Conservation (phyloP, 306 rosid genomes). For the Potentilla sterilis region DNA sequence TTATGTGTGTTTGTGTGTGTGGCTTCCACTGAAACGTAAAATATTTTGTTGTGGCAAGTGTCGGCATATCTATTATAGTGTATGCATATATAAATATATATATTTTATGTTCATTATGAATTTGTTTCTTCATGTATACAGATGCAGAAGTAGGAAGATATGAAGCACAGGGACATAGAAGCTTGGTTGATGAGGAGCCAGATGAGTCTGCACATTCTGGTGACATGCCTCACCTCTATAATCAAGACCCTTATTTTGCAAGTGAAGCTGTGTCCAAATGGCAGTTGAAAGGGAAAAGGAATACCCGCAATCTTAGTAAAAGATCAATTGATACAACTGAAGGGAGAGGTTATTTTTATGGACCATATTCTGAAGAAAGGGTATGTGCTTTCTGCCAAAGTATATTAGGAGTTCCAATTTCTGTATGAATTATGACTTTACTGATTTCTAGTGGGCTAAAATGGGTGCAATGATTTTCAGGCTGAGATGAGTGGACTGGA, state of each 20-base stretch:
- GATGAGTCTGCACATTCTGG: conserved; percentile 63
- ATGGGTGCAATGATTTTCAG: conserved; percentile 26
- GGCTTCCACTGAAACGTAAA: not conserved
- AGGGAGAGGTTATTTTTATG: conserved; percentile 41
- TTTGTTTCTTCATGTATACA: conserved; percentile 34
- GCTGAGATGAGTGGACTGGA: conserved; percentile 46
- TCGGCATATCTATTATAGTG: not conserved
- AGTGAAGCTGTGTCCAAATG: conserved; percentile 91
- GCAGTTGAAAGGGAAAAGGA: conserved; percentile 93
- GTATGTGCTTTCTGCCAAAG: conserved; percentile 35
- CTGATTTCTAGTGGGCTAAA: conserved; percentile 44
- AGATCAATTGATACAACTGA: conserved; percentile 48
- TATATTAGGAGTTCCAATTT: conserved; percentile 29
- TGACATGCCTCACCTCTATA: conserved; percentile 65
- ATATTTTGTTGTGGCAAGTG: not conserved
- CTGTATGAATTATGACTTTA: conserved; percentile 32
- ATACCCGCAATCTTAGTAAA: conserved; percentile 65
- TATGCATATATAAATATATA: not conserved
- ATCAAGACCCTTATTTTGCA: conserved; percentile 47
- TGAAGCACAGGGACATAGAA: conserved; percentile 56
- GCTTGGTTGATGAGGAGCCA: conserved; percentile 67
- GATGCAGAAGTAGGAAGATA: conserved; percentile 51
- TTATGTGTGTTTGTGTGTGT: too few relatives aligned
- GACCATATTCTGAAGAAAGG: conserved; percentile 56
- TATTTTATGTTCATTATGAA: not conserved